Evolutionary conservation across 2,329 filamentous ascomycete species (phyloP).

Genomic region (Pyrenophora teres): DNA sequence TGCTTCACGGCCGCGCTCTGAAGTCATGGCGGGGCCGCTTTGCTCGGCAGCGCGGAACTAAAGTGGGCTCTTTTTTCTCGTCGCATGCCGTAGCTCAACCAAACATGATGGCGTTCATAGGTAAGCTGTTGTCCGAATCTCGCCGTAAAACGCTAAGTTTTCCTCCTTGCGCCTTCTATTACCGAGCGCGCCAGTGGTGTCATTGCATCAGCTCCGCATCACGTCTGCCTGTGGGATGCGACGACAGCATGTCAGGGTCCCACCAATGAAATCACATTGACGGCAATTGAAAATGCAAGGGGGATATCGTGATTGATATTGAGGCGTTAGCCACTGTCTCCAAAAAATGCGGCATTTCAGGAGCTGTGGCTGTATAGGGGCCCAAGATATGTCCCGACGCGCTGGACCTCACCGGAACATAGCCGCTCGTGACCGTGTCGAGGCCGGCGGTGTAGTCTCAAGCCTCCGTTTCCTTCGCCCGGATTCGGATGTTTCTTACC

Average conservation of each 20-base stretch:
- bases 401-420: constrained; percentile 5
- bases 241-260: constrained; percentile 17
- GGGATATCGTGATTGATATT: constrained; percentile 23
- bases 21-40: constrained; percentile 38
- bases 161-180: constrained; percentile 25
- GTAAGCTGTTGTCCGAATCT: constrained; percentile 36
- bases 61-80: constrained; percentile 19
- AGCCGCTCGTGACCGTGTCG: constrained; percentile 8
- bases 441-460: constrained; percentile 8
- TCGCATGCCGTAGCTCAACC: constrained; percentile 17
- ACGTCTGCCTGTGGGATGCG: background rate
- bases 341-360: constrained; percentile 18
- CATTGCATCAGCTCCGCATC: constrained; percentile 6
- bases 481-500: constrained; percentile 39
- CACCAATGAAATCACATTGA: constrained; percentile 26
- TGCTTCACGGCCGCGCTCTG: constrained; percentile 45
- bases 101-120: constrained; percentile 8
- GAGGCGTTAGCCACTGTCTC: constrained; percentile 24
- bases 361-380: constrained; percentile 27
- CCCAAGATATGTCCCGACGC: constrained; percentile 20
- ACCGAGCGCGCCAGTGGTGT: constrained; percentile 24
- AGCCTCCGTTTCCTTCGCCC: constrained; percentile 34
- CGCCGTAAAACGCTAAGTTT: constrained; percentile 32
- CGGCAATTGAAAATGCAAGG: background rate
- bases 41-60: constrained; percentile 32